Base-by-base conservation (phyloP, 345 rosid species). In the Syzygium aqueum region DNA sequence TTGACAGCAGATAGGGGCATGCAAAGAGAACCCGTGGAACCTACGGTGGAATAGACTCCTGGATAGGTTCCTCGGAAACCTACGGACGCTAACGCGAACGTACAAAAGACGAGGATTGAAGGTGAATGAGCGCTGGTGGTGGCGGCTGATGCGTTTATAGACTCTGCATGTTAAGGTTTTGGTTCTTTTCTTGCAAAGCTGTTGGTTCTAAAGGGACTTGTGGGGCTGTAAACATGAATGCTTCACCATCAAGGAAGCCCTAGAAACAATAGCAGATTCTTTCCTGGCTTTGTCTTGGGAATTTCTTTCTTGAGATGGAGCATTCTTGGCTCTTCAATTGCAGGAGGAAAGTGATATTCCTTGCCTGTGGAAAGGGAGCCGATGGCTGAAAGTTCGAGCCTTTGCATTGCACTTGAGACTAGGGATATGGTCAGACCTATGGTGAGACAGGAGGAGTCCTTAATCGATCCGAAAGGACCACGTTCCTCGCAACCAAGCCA, bases 141-240 rank as follows among this genome's bases (percentile, higher is more conserved):
- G 4, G 33, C 11, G 10, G 77, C 5, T 11, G 28, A 15, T 23
- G 40, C 27, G 22, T 84, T 84, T 19, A 8, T 28, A 84, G 25
- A 28, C 14, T n/a, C 43, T 25, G 51, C 22, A 6, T 2, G 53
- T 51, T 73, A 53, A 67, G 73, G 14, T 85, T 77, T 80, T 92
- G 96, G 95, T 95, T 97, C 92, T 37, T 97, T 97, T 92, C 98
- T 97, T 97, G 97, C 90, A 93, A 92, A 93, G 92, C 91, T 93
- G 94, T 53, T 83, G 91, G 85, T 87, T 87, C 89, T 84, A 90
- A 89, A 91, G 90, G 86, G 85, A 84, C 92, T 22, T 86, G 86
- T 86, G 80, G 90, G 92, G 95, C 59, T 91, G 96, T 94, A 93
- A 95, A 95, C 95, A 73, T 86, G 86, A 87, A n/a, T 91, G 88